These are phyloP conservation scores for Achaetomium macrosporum DNA, from an alignment of 2,329 filamentous ascomycete species.

Conservation along the genomic window DNA sequence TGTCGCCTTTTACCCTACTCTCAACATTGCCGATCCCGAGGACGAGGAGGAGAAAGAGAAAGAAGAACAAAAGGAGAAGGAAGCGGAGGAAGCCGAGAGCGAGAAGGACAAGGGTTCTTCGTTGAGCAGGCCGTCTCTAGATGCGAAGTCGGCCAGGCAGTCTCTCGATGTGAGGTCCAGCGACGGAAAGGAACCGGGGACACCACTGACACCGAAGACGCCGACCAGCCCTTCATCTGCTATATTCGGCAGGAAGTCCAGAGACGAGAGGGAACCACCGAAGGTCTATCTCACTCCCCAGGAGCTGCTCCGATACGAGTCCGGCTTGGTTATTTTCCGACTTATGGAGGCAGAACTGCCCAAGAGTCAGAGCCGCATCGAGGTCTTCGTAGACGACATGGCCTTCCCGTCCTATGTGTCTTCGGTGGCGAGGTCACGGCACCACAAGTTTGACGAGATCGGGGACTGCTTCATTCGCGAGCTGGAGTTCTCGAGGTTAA, in stretches of 20 bases:
- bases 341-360: slow-evolving; percentile 84
- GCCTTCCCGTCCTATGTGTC: slow-evolving; percentile 84
- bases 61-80: slow-evolving; percentile 37
- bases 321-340: slow-evolving; percentile 89
- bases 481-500: slow-evolving; percentile 92
- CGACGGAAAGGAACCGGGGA: slow-evolving; percentile 29
- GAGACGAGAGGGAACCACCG: slow-evolving; percentile 55
- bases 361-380: slow-evolving; percentile 68
- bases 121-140: slow-evolving; percentile 28
- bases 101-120: slow-evolving; percentile 36
- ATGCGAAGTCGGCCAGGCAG: slow-evolving; percentile 27
- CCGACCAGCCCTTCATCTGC: slow-evolving; percentile 42
- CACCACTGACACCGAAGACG: slow-evolving; percentile 39
- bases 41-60: slow-evolving; percentile 63
- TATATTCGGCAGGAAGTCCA: slow-evolving; percentile 40
- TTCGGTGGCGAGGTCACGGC: slow-evolving; percentile 63
- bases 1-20: slow-evolving; percentile 80
- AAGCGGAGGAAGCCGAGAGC: slow-evolving; percentile 38
- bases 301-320: slow-evolving; percentile 80
- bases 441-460: slow-evolving; percentile 78
- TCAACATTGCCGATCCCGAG: slow-evolving; percentile 84
- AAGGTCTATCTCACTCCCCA: slow-evolving; percentile 75
- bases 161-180: slow-evolving; percentile 26
- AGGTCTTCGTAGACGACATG: slow-evolving; percentile 92
- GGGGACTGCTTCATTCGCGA: slow-evolving; percentile 95